A percentile compares a stretch with the other conserved stretches of the same genome.
Evolutionary conservation across 1,139 yeast species (phyloP).

Genomic region (Geotrichum klebahnii): DNA sequence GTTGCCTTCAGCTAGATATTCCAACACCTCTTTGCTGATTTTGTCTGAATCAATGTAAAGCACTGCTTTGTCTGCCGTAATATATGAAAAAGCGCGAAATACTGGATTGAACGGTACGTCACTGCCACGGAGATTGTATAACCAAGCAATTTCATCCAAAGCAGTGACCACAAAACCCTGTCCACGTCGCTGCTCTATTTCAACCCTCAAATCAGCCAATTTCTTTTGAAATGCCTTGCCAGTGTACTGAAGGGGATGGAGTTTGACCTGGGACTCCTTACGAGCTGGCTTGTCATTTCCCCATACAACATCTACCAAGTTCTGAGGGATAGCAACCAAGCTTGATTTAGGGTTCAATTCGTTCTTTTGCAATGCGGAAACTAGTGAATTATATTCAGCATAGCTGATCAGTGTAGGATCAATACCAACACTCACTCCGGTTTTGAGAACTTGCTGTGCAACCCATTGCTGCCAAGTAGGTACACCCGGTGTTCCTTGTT

Average conservation of each 20-base stretch:
- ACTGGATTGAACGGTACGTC: conserved; percentile 90
- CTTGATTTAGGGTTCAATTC: conserved; percentile 46
- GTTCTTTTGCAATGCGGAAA: conserved; percentile 34
- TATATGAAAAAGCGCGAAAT: conserved; percentile 72
- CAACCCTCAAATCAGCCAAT: conserved; percentile 45
- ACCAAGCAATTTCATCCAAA: conserved; percentile 90
- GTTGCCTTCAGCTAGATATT: conserved; percentile 29
- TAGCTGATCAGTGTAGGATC: conserved; percentile 70
- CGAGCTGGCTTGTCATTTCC: conserved; percentile 41
- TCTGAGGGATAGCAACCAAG: conserved; percentile 60
- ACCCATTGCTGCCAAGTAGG: conserved; percentile 91
- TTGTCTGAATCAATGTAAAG: conserved; percentile 73
- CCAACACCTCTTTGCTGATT: conserved; percentile 45
- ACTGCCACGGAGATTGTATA: conserved; percentile 78
- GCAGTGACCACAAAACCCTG: conserved; percentile 59
- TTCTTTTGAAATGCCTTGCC: conserved; percentile 45
- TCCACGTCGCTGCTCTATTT: conserved; percentile 45
- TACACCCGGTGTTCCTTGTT: conserved; percentile 69
- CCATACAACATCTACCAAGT: conserved; percentile 81
- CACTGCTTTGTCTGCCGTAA: conserved; percentile 55
- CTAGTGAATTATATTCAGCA: conserved; percentile 41
- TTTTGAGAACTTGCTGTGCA: conserved; percentile 37
- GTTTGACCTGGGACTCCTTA: conserved; percentile 35
- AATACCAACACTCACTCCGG: conserved; percentile 46
- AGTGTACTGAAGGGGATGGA: conserved; percentile 39